These are phyloP conservation scores for Acer campestre DNA, from an alignment of 345 rosid genomes.

Conservation along the genomic window DNA sequence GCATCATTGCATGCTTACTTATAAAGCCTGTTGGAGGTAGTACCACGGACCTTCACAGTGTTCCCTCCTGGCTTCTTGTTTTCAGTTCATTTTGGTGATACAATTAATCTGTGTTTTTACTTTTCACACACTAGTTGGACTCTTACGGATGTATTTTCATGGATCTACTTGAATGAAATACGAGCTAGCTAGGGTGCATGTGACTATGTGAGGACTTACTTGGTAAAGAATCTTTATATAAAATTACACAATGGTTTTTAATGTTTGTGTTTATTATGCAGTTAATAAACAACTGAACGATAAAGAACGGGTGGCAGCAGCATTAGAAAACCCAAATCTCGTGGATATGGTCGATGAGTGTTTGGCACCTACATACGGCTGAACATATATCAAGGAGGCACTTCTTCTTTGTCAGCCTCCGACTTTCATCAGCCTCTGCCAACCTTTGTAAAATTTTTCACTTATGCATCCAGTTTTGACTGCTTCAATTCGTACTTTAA, in stretches of 20 bases:
- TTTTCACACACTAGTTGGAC: background rate
- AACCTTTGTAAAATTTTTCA: background rate
- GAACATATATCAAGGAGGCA: slow-evolving; percentile 14
- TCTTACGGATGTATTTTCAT: background rate
- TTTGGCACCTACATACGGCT: slow-evolving; percentile 63
- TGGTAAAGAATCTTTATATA: background rate
- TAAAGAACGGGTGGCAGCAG: slow-evolving; percentile 92
- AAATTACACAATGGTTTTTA: background rate
- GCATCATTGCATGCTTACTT: background rate
- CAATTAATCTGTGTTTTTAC: background rate
- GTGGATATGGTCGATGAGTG: slow-evolving; percentile 92
- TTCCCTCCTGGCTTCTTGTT: background rate
- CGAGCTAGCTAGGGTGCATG: background rate
- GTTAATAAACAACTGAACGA: slow-evolving; percentile 95
- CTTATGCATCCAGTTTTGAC: background rate
- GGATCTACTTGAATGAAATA: background rate
- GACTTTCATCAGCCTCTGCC: background rate
- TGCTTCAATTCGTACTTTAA: background rate
- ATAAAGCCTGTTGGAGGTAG: background rate
- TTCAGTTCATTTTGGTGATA: background rate
- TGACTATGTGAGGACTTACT: background rate
- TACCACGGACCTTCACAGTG: background rate
- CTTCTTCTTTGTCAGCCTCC: background rate
- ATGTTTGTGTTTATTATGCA: slow-evolving; percentile 30
- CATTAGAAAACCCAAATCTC: slow-evolving; percentile 89